Evolutionary conservation across 352 stramenopile species (phyloP), one percentile per base, ranked within the genome.

Genomic region (Pythium sp.): DNA sequence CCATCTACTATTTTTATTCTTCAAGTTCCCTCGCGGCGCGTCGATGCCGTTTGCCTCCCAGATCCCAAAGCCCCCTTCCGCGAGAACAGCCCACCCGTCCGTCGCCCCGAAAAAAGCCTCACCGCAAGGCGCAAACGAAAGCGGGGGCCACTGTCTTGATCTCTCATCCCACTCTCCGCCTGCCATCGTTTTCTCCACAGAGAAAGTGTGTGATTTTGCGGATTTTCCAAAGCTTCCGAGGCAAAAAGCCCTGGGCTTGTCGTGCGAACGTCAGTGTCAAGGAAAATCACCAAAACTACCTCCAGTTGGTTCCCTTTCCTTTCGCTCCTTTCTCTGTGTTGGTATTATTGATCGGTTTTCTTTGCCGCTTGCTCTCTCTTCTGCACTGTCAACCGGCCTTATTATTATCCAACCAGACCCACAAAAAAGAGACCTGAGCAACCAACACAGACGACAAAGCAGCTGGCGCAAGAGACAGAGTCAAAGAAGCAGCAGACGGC

Each of bases 121-220:
- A 60, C 28, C 26, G 54, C 28, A 26, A 60, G n/a, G n/a, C 30
- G 54, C 49, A 22, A 38, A 60, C 54, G 26, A 60, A 38, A 38
- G 30, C 54, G 11, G 11, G 9, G 20, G n/a, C 34, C n/a, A 47
- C 34, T 24, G 18, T 63, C 11, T 32, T 63, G 57, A 63, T 63
- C n/a, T 34, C 22, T 63, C 22, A 20, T 63, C 57, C 57, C 57
- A 63, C 57, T 5, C 12, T 46, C 38, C 38, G 38, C 12, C 38
- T 12, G 38, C 14, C 38, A 46, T 46, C 15, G 6, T 14, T 46
- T 46, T 46, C 28, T 30, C 28, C 28, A 30, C 28, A 30, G 28
- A 30, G 28, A 30, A 30, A 30, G 28, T 30, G 28, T 30, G 28
- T 30, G 28, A 30, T 30, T 30, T 30, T 30, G 28, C 3, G 28